Evolutionary conservation across 2,329 filamentous ascomycete species (phyloP), one percentile per base, ranked within the genome.

Genomic region (Apiospora marii): DNA sequence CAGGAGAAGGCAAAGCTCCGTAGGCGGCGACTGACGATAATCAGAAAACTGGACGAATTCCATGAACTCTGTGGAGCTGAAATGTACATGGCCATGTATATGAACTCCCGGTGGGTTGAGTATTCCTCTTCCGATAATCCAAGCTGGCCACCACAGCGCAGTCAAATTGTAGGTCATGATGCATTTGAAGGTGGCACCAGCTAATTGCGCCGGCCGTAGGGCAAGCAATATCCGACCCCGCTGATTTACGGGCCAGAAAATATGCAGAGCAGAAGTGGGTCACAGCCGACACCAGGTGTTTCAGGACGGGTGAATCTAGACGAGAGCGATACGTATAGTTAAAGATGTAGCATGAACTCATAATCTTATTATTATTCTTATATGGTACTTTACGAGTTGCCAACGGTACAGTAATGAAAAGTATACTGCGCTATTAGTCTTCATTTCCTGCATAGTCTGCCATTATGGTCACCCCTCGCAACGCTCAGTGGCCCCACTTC

Each of bases 1-100:
- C n/a, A n/a, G n/a, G n/a, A n/a, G 67, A 68, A 30, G 43, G 67
- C 24, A 68, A 68, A 22, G 46, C 67, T 68, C 67, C 43, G 43
- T 37, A 68, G 24, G 67, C 43, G 67, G 43, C 43, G 67, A 34
- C 24, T 46, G 4, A 68, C 67, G 14, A 30, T 68, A 48, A 68
- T 68, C 10, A 68, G n/a, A 68, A 68, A 68, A 48, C 16, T 68
- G 24, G 43, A 68, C 46, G 67, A 68, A 19, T 68, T 68, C 13
- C 43, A 68, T 48, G 19, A 30, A 37, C 67, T 68, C 12, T 68
- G 67, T 48, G 24, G 67, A 44, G 67, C 43, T 46, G 43, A 68
- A 34, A 46, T 68, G 43, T 68, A 68, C 13, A 68, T 68, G 24
- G 43, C 19, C 24, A 48, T 68, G 14, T 48, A 34, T 37, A 68